These are phyloP conservation scores for Eucalyptus fibrosa DNA, from an alignment of 345 rosid species.

Conservation along the genomic window DNA sequence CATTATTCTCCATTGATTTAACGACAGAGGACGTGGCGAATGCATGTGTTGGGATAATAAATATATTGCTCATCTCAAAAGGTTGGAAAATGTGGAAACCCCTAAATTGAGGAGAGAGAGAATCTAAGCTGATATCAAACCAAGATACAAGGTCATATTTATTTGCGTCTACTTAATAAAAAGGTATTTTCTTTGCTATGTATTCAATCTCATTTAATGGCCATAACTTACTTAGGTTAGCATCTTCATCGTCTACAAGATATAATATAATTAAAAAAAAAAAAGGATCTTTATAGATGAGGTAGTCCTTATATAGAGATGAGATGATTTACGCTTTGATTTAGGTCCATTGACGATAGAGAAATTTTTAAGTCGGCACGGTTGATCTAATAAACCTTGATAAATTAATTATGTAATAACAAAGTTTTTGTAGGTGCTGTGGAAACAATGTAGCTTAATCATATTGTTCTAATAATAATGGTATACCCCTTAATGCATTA, in stretches of 20 bases:
- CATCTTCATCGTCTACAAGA: not conserved
- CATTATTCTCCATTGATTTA: not conserved
- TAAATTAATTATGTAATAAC: not conserved
- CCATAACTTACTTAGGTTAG: not conserved
- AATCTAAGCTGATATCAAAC: not conserved
- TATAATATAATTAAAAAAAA: not conserved
- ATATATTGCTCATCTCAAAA: not conserved
- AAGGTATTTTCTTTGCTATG: not conserved
- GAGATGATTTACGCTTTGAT: not conserved
- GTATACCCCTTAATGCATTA: not conserved
- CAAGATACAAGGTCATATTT: not conserved
- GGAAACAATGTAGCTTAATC: not conserved
- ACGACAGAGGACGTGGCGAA: not conserved
- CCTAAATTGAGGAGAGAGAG: not conserved
- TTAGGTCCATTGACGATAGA: not conserved
- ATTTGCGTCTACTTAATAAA: not conserved
- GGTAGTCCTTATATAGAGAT: not conserved
- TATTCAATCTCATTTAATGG: not conserved
- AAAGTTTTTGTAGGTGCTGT: not conserved
- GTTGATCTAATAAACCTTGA: not conserved
- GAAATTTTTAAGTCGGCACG: not conserved
- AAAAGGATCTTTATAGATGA: not conserved
- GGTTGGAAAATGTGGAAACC: not conserved
- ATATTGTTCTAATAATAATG: not conserved
- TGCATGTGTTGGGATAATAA: not conserved